These are phyloP conservation scores for Trametes gibbosa DNA, from an alignment of 768 basidiomycete genomes.

Conservation along the genomic window DNA sequence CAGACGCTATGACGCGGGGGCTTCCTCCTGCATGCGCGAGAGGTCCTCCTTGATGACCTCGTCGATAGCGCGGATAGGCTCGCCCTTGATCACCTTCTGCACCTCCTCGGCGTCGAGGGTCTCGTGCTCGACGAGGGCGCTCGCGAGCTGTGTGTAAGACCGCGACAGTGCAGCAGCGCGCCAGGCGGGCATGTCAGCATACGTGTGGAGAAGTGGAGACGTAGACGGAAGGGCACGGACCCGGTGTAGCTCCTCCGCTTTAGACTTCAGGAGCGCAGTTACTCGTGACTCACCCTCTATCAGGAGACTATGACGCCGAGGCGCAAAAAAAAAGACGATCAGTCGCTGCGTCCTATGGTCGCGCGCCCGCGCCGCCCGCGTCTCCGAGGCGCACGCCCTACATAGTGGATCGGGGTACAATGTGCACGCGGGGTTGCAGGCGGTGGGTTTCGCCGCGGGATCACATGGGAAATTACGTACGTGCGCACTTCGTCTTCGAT, in stretches of 20 bases:
- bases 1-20: slow-evolving; percentile 15
- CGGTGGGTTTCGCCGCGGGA: slow-evolving; percentile 9
- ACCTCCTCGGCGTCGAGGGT: slow-evolving; percentile 89
- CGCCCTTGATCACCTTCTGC: slow-evolving; percentile 77
- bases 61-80: slow-evolving; percentile 68
- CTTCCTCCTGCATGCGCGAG: slow-evolving; percentile 23
- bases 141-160: slow-evolving; percentile 60
- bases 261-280: slow-evolving; percentile 37
- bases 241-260: slow-evolving; percentile 47
- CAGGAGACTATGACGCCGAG: slow-evolving; percentile 47
- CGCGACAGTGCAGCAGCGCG: not conserved
- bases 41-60: slow-evolving; percentile 62
- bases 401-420: no score
- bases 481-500: slow-evolving; percentile 86
- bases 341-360: slow-evolving; percentile 5
- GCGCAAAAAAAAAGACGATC: slow-evolving; percentile 4
- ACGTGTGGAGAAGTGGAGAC: not conserved
- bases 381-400: not conserved
- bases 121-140: slow-evolving; percentile 92
- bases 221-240: slow-evolving; percentile 31
- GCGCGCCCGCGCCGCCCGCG: not conserved
- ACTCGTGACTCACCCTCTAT: slow-evolving; percentile 39
- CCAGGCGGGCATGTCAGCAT: slow-evolving; percentile 7
- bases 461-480: slow-evolving; percentile 44
- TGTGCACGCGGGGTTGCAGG: slow-evolving; percentile 2